phyloP scores from a whole-genome alignment of 176 grass and related monocot species.

The Echinochloa phyllopogon region DNA sequence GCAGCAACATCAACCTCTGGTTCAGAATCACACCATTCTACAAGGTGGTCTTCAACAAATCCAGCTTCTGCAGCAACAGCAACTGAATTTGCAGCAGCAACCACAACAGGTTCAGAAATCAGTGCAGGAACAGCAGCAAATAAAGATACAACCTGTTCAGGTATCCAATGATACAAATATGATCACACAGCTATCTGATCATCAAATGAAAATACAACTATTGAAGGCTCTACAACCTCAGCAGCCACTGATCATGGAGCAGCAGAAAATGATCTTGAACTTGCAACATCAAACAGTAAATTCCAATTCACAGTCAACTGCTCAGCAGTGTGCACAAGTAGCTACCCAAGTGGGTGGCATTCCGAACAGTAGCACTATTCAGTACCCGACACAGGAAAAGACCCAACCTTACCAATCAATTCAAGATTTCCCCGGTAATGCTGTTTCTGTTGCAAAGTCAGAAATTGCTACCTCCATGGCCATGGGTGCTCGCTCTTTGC shows the following conservation, averaged over 20 bases:
- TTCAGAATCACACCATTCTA: constrained; percentile 55
- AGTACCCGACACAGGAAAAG: constrained; percentile 47
- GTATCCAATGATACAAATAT: constrained; percentile 41
- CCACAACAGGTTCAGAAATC: constrained; percentile 51
- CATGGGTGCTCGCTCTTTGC: constrained; percentile 50
- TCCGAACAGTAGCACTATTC: constrained; percentile 43
- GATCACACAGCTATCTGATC: constrained; percentile 47
- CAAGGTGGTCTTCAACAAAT: constrained; percentile 58
- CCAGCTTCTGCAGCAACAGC: constrained; percentile 63
- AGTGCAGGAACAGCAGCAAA: constrained; percentile 58
- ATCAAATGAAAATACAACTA: constrained; percentile 70
- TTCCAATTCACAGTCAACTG: constrained; percentile 51
- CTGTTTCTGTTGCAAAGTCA: constrained; percentile 45
- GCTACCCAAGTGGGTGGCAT: constrained; percentile 39
- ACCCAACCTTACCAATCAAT: constrained; percentile 50
- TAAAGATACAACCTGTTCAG: constrained; percentile 46
- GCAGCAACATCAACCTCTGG: constrained; percentile 58
- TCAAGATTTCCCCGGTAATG: constrained; percentile 36
- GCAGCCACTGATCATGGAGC: constrained; percentile 51
- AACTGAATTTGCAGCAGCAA: constrained; percentile 47
- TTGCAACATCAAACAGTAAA: constrained; percentile 64
- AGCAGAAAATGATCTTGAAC: constrained; percentile 65
- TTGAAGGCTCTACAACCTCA: constrained; percentile 58
- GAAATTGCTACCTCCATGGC: constrained; percentile 49
- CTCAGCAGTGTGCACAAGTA: constrained; percentile 51